Evolutionary conservation across 441 rosid species (phyloP).

Genomic region (Adansonia madagascariensis): DNA sequence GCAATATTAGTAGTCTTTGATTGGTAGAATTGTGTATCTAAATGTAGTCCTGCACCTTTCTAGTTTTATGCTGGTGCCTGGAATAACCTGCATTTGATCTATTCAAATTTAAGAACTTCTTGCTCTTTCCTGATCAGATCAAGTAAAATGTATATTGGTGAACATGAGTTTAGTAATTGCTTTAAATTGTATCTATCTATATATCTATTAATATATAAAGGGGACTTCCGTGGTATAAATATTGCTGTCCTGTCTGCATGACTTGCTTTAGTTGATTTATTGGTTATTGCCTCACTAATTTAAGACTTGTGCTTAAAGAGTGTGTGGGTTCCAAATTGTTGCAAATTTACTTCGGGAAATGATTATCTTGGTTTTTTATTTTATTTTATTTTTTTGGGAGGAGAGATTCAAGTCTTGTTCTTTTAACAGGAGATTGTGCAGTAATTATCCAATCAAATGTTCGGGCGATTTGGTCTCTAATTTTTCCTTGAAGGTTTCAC

Average conservation of each 20-base stretch:
- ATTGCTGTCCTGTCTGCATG: slow-evolving; percentile 1
- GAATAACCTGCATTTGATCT: slow-evolving; percentile 8
- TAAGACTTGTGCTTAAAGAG: background rate
- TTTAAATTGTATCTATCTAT: slow-evolving; percentile 7
- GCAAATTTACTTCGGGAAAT: background rate
- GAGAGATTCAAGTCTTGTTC: too few species aligned
- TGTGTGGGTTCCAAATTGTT: background rate
- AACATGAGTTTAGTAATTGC: slow-evolving; percentile 21
- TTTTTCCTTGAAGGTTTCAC: background rate
- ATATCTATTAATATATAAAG: slow-evolving; percentile 11
- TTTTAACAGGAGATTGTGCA: too few species aligned
- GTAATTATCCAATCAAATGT: too few species aligned
- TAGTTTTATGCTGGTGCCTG: slow-evolving; percentile 26
- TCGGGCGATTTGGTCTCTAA: background rate
- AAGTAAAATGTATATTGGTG: slow-evolving; percentile 29
- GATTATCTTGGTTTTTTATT: background rate
- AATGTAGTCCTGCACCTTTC: slow-evolving; percentile 21
- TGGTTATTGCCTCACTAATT: background rate
- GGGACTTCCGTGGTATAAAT: slow-evolving; percentile 8
- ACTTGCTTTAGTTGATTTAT: background rate
- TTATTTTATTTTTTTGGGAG: too few species aligned
- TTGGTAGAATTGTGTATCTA: background rate
- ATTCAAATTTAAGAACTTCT: too few species aligned
- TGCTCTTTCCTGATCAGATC: slow-evolving; percentile 21
- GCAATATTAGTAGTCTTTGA: slow-evolving; percentile 23